Base-by-base conservation (phyloP, 192 early-diverging fungal genomes). In the Backusella tuberculispora region DNA sequence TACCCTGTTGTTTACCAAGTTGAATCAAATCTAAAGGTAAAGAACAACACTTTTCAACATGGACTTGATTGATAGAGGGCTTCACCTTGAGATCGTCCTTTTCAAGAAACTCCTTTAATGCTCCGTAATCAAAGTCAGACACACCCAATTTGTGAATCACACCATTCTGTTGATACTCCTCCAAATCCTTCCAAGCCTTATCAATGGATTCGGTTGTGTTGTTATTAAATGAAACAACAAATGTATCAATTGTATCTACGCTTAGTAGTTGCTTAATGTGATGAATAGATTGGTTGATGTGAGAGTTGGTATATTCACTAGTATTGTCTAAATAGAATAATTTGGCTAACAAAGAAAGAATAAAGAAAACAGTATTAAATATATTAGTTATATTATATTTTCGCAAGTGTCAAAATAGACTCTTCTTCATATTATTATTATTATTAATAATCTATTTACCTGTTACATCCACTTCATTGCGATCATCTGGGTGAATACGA, bases 41-140 rank as follows among this genome's bases (percentile, higher is more conserved):
- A 6, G 79, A 77, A 68, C 86, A 87, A 65, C 86, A 87, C 53
- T 69, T 21, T 53, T 78, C 78, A 24, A 86, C 42, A 63, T 84
- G 84, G 38, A 87, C 80, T 63, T 87, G 86, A 67, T 87, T 81
- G 0, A 85, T 73, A n/a, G 79, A 79, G 5, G 86, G 86, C 26
- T 72, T 63, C 0, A 74, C 79, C 44, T 70, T 48, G 1, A 74
- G 19, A 8, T 76, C 74, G 24, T 64, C 70, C 14, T 75, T 63
- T 10, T 68, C 26, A 41, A 82, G 77, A 44, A 87, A 71, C 12
- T 72, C 15, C 29, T 78, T 72, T 2, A 87, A 66, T 46, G 83
- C 74, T n/a, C 74, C 53, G 13, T 78, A 74, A 0, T 78, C 78
- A 48, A 84, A 84, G 40, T 87, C 86, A 13, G 84, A 82, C 14